phyloP scores from a whole-genome alignment of 192 early-diverging fungal species.

The Entomortierella parvispora region DNA sequence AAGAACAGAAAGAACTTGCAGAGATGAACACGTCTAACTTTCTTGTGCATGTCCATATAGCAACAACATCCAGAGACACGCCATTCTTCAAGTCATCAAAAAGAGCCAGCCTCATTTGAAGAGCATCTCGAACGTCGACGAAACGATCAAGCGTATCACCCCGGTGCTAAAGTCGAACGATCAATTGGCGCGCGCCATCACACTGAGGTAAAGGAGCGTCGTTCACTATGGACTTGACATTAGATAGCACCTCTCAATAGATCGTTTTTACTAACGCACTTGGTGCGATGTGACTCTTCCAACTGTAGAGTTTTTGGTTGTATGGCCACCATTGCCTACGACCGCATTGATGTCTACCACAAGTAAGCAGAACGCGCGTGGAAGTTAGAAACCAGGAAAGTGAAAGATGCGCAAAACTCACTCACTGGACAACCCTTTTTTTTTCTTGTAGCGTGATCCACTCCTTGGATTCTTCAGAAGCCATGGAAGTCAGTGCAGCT shows the following conservation, averaged over 20 bases:
- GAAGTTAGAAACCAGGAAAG: not conserved
- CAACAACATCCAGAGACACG: constrained; percentile 55
- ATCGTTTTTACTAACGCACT: not conserved
- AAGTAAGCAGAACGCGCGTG: constrained; percentile 34
- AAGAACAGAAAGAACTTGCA: no score
- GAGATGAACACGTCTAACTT: no score
- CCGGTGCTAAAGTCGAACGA: constrained; percentile 57
- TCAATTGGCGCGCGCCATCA: constrained; percentile 55
- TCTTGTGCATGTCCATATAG: constrained; percentile 12
- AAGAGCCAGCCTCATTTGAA: constrained; percentile 56
- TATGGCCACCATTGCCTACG: constrained; percentile 55
- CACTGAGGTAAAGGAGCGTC: constrained; percentile 51
- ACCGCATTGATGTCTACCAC: constrained; percentile 59
- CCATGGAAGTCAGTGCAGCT: constrained; percentile 57
- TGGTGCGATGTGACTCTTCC: not conserved
- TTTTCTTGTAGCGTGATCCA: constrained; percentile 48
- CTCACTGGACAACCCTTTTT: not conserved
- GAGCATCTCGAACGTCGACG: constrained; percentile 58
- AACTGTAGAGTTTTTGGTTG: constrained; percentile 53
- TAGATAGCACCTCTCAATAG: not conserved
- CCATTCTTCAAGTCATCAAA: constrained; percentile 58
- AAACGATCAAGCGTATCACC: constrained; percentile 54
- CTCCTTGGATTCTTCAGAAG: constrained; percentile 53
- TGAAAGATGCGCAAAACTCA: no score
- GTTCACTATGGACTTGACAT: no score